Evolutionary conservation across 441 rosid species (phyloP).

Genomic region (Euphorbia celastroides): DNA sequence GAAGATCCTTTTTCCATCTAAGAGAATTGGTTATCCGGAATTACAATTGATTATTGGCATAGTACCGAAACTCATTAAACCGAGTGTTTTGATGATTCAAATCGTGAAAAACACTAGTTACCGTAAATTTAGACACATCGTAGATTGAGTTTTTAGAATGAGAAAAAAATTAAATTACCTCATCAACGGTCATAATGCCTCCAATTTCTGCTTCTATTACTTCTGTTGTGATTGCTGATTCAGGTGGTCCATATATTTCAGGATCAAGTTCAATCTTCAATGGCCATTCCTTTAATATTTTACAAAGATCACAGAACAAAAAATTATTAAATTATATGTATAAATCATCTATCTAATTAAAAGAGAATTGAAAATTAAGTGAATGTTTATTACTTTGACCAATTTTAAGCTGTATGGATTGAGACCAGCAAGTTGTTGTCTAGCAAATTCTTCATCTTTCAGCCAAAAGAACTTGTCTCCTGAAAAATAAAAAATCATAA

Average conservation of each 20-base stretch:
- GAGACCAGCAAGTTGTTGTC: conserved; percentile 75
- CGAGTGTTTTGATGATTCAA: no score
- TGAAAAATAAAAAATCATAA: conserved; percentile 18
- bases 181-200: conserved; percentile 27
- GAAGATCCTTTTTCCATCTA: no score
- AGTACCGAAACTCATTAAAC: no score
- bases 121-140: no score
- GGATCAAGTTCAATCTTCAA: neutral
- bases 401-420: conserved; percentile 51
- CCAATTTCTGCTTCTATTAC: conserved; percentile 40
- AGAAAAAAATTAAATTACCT: no score
- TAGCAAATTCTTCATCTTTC: conserved; percentile 62
- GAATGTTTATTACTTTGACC: conserved; percentile 30
- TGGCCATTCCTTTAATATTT: neutral
- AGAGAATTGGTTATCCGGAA: no score
- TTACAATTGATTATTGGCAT: no score
- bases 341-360: neutral
- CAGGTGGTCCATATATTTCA: conserved; percentile 44
- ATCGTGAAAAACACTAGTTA: no score
- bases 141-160: neutral
- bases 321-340: no score
- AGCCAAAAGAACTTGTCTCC: conserved; percentile 70
- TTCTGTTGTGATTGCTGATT: conserved; percentile 54
- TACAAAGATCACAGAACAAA: no score
- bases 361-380: neutral